Conservation (phyloP, 2,329 filamentous ascomycete species). For the Verticillium albo-atrum region DNA sequence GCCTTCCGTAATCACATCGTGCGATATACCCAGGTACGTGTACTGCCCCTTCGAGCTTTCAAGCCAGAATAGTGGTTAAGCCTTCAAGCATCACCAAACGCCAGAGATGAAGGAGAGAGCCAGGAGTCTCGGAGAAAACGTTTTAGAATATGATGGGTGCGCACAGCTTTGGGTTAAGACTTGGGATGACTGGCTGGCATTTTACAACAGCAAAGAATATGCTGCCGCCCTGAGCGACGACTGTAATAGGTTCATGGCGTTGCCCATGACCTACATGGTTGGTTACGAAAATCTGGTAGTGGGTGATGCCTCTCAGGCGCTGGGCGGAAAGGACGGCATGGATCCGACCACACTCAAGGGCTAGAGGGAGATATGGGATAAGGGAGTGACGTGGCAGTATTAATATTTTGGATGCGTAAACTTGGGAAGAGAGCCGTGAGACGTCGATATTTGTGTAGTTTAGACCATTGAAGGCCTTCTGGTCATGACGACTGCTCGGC, state of each 20-base stretch:
- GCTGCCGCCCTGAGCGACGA: slow-evolving; percentile 1
- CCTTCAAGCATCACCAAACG: slow-evolving; percentile 11
- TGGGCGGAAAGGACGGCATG: slow-evolving; percentile 1
- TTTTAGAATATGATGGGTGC: slow-evolving; percentile 15
- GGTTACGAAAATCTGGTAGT: neutral
- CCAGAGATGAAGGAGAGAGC: slow-evolving; percentile 10
- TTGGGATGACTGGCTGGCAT: slow-evolving; percentile 7
- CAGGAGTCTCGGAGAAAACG: slow-evolving; percentile 7
- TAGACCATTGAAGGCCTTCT: no score
- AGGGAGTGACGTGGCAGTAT: no score
- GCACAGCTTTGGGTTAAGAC: slow-evolving; percentile 14
- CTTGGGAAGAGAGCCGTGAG: no score
- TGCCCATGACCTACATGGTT: slow-evolving; percentile 1
- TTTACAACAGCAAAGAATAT: slow-evolving; percentile 1
- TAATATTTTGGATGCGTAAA: no score
- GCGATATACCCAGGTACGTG: slow-evolving; percentile 12
- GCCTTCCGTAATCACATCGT: slow-evolving; percentile 12
- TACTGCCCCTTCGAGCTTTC: no score
- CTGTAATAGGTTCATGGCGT: neutral
- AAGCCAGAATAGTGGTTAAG: neutral
- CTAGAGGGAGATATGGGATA: no score
- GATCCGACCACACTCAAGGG: neutral
- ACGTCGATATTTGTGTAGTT: no score
- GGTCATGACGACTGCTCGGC: no score
- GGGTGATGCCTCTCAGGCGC: neutral